Evolutionary conservation across 257 asterid species (phyloP).

Genomic region (Salvia rosmarinus): DNA sequence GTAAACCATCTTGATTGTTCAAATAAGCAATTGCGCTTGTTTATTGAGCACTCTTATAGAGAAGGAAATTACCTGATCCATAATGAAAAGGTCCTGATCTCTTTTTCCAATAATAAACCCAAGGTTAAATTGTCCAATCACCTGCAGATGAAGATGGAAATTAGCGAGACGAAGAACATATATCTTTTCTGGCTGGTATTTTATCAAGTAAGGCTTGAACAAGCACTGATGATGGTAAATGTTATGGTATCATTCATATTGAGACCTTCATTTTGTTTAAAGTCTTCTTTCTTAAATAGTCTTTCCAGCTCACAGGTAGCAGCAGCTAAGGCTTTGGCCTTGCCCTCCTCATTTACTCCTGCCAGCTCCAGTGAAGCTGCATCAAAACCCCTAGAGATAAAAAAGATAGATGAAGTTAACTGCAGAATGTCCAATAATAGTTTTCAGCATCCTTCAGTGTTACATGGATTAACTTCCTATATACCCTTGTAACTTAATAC

Average conservation of each 20-base stretch:
- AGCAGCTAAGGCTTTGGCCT: constrained; percentile 80
- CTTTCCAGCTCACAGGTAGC: constrained; percentile 91
- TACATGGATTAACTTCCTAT: constrained; percentile 12
- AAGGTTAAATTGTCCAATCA: constrained; percentile 94
- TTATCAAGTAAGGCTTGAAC: constrained; percentile 21
- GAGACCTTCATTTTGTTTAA: constrained; percentile 82
- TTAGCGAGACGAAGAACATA: constrained; percentile 22
- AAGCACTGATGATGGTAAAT: constrained; percentile 15
- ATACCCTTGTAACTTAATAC: constrained; percentile 60
- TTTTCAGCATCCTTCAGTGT: constrained; percentile 7
- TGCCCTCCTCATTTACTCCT: constrained; percentile 67
- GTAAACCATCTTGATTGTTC: constrained; percentile 24
- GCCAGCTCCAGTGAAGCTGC: constrained; percentile 89
- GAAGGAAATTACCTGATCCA: constrained; percentile 82
- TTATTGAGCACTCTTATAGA: constrained; percentile 10
- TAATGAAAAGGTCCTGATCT: constrained; percentile 85
- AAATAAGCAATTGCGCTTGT: not conserved
- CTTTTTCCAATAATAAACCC: constrained; percentile 92
- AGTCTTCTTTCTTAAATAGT: constrained; percentile 87
- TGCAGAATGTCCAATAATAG: constrained; percentile 22
- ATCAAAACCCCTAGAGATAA: constrained; percentile 56
- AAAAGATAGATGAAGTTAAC: constrained; percentile 19
- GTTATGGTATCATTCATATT: constrained; percentile 15
- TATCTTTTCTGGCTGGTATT: constrained; percentile 2
- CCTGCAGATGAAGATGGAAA: constrained; percentile 52